These are phyloP conservation scores for Boehmeria nivea DNA, from an alignment of 306 rosid genomes.

Conservation along the genomic window DNA sequence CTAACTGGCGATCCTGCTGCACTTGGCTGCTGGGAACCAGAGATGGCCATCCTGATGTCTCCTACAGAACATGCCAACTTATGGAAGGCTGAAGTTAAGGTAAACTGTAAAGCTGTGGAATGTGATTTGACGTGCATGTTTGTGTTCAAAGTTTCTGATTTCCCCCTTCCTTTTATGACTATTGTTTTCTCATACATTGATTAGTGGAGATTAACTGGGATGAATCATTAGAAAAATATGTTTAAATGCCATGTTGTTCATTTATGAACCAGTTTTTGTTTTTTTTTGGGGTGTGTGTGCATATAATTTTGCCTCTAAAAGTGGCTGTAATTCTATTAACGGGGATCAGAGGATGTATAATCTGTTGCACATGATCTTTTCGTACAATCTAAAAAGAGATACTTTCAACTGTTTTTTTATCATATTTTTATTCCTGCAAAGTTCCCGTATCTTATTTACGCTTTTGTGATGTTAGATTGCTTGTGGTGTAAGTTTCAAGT, in stretches of 20 bases:
- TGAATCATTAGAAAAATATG: neutral
- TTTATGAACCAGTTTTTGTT: too few species aligned
- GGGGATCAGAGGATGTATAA: conserved; percentile 2
- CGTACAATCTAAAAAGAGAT: neutral
- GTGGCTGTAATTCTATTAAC: neutral
- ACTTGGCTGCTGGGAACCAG: conserved; percentile 89
- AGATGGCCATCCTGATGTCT: conserved; percentile 67
- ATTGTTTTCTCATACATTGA: neutral
- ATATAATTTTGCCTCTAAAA: neutral
- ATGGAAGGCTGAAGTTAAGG: conserved; percentile 89
- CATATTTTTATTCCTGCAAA: neutral
- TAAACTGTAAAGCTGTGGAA: conserved; percentile 19
- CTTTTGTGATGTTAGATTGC: conserved; percentile 49
- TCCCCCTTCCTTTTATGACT: neutral
- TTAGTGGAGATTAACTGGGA: neutral
- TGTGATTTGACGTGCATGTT: conserved; percentile 4
- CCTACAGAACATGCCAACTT: conserved; percentile 56
- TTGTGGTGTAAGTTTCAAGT: conserved; percentile 66
- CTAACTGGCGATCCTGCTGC: conserved; percentile 73
- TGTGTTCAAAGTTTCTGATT: neutral
- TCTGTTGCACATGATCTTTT: neutral
- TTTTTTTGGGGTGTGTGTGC: too few species aligned
- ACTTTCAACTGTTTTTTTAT: conserved; percentile 16
- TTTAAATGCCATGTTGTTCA: too few species aligned
- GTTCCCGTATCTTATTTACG: conserved; percentile 15